These are phyloP conservation scores for Amanita molliuscula DNA, from an alignment of 768 basidiomycete genomes.

Conservation along the genomic window DNA sequence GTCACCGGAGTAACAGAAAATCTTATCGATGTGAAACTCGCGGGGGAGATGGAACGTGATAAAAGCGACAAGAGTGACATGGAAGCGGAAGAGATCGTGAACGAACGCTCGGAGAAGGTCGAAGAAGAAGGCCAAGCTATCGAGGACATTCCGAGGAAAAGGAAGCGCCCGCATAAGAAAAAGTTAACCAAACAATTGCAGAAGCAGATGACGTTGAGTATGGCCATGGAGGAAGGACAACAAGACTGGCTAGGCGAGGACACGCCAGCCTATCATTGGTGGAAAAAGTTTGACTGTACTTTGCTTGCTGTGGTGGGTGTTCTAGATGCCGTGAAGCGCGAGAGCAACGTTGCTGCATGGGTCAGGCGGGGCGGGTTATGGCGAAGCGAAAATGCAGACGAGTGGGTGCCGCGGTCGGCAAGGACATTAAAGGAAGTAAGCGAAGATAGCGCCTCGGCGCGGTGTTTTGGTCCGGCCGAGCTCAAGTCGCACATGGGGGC, in stretches of 20 bases:
- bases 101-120: background rate
- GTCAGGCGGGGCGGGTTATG: conserved; percentile 43
- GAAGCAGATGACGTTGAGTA: background rate
- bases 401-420: background rate
- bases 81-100: background rate
- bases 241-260: background rate
- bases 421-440: background rate
- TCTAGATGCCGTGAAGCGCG: conserved; percentile 44
- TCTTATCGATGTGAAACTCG: background rate
- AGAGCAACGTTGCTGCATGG: conserved; percentile 64
- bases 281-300: conserved; percentile 34
- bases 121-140: background rate
- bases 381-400: background rate
- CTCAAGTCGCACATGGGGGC: background rate
- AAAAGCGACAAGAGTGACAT: background rate
- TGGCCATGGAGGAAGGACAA: background rate
- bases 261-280: background rate
- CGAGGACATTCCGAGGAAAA: conserved; percentile 12
- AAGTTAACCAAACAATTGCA: background rate
- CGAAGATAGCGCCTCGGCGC: background rate
- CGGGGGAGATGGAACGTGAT: background rate
- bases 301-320: conserved; percentile 61
- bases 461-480: background rate
- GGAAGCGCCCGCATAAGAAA: conserved; percentile 8
- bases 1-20: background rate